Conservation (phyloP, 345 rosid genomes). For the Eucalyptus microcorys region DNA sequence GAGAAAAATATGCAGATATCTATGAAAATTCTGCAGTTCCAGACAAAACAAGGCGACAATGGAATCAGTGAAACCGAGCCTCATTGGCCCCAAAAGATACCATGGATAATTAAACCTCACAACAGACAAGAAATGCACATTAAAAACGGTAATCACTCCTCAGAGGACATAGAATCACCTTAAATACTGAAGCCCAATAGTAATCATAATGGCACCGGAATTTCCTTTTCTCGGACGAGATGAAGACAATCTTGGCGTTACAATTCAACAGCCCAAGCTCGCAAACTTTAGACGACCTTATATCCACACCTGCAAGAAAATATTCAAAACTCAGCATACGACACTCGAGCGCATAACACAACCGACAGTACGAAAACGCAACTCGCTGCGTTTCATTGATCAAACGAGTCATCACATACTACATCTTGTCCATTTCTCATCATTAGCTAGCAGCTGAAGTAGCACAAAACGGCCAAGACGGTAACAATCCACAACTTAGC, state of each 20-base stretch:
- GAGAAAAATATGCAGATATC: background rate
- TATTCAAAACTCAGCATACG: background rate
- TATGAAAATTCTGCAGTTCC: background rate
- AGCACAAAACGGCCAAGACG: background rate
- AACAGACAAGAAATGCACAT: background rate
- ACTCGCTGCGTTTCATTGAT: background rate
- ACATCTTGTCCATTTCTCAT: background rate
- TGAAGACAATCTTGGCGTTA: slow-evolving; percentile 60
- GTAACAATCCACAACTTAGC: background rate
- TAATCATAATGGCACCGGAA: slow-evolving; percentile 90
- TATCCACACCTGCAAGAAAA: slow-evolving; percentile 64
- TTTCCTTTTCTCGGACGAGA: slow-evolving; percentile 50
- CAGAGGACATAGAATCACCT: slow-evolving; percentile 19
- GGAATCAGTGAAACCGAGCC: background rate
- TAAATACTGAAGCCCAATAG: slow-evolving; percentile 91
- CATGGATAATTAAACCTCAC: background rate
- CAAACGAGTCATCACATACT: background rate
- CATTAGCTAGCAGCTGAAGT: background rate
- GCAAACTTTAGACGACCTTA: slow-evolving; percentile 81
- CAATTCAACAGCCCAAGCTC: slow-evolving; percentile 58
- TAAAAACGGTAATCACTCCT: background rate
- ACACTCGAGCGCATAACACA: background rate
- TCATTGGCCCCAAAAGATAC: background rate
- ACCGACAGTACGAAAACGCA: too few species aligned
- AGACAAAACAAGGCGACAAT: background rate